These are phyloP conservation scores for Malassezia vespertilionis DNA, from an alignment of 1,284 basidiomycete species.

Conservation along the genomic window DNA sequence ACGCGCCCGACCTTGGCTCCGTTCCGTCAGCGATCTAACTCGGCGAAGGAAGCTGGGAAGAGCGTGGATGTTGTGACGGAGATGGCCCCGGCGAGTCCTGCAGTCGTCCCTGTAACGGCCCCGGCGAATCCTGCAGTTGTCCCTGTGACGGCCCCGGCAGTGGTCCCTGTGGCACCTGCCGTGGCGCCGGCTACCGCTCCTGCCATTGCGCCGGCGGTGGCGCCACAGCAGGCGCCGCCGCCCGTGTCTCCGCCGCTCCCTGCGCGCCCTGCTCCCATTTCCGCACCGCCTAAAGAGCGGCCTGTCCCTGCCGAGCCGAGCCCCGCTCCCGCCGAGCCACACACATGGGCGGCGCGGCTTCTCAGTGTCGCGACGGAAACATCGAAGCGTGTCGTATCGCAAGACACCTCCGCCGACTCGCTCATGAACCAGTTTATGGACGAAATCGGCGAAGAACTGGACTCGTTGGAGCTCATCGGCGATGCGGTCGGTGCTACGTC, in stretches of 20 bases:
- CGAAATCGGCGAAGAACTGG: slow-evolving; percentile 68
- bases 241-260: background rate
- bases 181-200: background rate
- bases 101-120: background rate
- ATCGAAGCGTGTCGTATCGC: background rate
- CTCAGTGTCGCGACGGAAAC: slow-evolving; percentile 1
- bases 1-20: slow-evolving; percentile 1
- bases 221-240: background rate
- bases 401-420: slow-evolving; percentile 50
- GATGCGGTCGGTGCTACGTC: background rate
- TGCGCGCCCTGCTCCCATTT: slow-evolving; percentile 27
- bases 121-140: background rate
- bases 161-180: background rate
- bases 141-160: background rate
- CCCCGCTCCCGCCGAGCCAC: background rate
- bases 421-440: slow-evolving; percentile 67
- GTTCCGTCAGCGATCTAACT: slow-evolving; percentile 1
- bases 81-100: background rate
- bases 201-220: background rate
- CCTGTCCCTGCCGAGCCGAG: background rate
- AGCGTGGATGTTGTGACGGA: background rate
- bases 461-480: slow-evolving; percentile 52
- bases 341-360: slow-evolving; percentile 12
- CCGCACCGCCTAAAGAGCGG: background rate
- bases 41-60: background rate